A percentile compares a stretch with the other conserved stretches of the same genome.
Conservation (phyloP, 352 stramenopile species). For the Pilasporangium apinafurcum region DNA sequence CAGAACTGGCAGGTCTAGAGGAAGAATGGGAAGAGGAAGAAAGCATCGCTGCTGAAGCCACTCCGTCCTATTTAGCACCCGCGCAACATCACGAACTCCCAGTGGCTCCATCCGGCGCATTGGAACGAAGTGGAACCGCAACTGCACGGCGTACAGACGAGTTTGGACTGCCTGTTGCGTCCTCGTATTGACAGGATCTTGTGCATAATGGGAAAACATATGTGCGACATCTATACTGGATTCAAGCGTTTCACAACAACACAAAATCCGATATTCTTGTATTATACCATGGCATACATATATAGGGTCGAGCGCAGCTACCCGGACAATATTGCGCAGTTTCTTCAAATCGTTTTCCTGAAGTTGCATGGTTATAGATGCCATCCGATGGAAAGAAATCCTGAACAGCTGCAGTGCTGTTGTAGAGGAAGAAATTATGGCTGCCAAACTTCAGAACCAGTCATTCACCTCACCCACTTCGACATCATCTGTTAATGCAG, state of each 20-base stretch:
- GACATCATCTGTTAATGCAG: too few relatives aligned
- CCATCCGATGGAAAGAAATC: too few relatives aligned
- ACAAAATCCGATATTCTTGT: not conserved
- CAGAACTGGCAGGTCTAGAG: slow-evolving; percentile 91
- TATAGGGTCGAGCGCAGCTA: too few relatives aligned
- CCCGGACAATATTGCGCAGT: too few relatives aligned
- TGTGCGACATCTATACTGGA: slow-evolving; percentile 2
- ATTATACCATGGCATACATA: slow-evolving; percentile 1
- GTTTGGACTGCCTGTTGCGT: slow-evolving; percentile 60
- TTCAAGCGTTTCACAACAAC: not conserved
- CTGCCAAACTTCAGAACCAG: slow-evolving; percentile 13
- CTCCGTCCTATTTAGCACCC: slow-evolving; percentile 60
- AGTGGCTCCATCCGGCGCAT: slow-evolving; percentile 33
- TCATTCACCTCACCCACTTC: too few relatives aligned
- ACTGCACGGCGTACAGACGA: slow-evolving; percentile 44
- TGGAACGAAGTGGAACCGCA: slow-evolving; percentile 18
- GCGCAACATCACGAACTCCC: slow-evolving; percentile 52
- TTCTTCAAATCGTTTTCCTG: slow-evolving; percentile 2
- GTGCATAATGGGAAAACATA: too few relatives aligned
- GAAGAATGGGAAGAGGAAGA: slow-evolving; percentile 91
- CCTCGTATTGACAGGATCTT: not conserved
- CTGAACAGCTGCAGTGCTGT: too few relatives aligned
- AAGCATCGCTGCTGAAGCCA: slow-evolving; percentile 30
- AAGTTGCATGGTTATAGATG: not conserved
- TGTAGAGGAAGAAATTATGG: not conserved